These are phyloP conservation scores for Annulohypoxylon stygium DNA, from an alignment of 495 filamentous ascomycete genomes.

Conservation along the genomic window DNA sequence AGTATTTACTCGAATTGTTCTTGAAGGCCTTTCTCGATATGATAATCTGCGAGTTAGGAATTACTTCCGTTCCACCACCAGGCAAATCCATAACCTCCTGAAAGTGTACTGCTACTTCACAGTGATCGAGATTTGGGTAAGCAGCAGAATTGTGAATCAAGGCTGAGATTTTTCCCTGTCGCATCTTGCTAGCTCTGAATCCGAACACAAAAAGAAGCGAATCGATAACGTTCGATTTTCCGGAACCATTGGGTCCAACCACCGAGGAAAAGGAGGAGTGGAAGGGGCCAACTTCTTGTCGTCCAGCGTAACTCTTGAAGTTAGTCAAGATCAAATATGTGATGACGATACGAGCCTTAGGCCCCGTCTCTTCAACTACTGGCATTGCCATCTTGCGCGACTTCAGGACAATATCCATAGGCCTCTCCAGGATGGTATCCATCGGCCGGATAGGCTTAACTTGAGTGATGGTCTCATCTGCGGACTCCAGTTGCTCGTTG, in stretches of 20 bases:
- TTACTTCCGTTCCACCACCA: conserved; percentile 75
- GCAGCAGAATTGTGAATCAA: conserved; percentile 95
- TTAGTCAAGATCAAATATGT: conserved; percentile 90
- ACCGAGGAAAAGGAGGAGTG: conserved; percentile 99
- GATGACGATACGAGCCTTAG: conserved; percentile 89
- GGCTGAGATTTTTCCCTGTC: conserved; percentile 97
- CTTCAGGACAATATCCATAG: conserved; percentile 95
- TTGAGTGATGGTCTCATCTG: conserved; percentile 59
- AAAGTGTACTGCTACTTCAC: conserved; percentile 96
- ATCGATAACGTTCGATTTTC: conserved; percentile 99
- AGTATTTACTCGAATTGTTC: conserved; percentile 98
- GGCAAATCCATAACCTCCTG: conserved; percentile 92
- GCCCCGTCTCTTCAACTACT: conserved; percentile 75
- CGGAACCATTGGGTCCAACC: conserved; percentile 96
- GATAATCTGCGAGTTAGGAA: conserved; percentile 85
- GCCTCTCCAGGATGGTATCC: conserved; percentile 82
- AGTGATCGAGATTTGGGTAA: conserved; percentile 84
- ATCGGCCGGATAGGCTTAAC: conserved; percentile 78
- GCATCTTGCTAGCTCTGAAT: conserved; percentile 98
- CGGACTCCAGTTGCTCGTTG: conserved; percentile 60
- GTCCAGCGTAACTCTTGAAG: conserved; percentile 98
- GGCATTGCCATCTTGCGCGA: conserved; percentile 78
- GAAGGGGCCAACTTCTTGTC: conserved; percentile 95
- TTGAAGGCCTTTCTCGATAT: conserved; percentile 95
- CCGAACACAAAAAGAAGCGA: conserved; percentile 98